These are phyloP conservation scores for Mycena belliarum DNA, from an alignment of 768 basidiomycete genomes.

Conservation along the genomic window DNA sequence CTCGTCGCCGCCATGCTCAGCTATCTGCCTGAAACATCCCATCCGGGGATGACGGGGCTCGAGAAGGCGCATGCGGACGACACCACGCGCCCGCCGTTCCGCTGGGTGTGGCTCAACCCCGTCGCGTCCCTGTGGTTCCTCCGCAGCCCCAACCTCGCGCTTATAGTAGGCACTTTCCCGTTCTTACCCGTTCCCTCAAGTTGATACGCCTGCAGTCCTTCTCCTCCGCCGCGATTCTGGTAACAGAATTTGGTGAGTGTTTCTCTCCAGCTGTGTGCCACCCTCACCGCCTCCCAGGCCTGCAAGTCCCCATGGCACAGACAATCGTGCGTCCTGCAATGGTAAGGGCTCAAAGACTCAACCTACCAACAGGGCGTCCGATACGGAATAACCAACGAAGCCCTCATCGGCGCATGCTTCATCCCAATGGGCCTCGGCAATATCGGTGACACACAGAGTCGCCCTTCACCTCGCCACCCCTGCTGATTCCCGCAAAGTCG, in stretches of 20 bases:
- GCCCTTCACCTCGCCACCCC: not conserved
- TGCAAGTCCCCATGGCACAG: slow-evolving; percentile 64
- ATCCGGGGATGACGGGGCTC: slow-evolving; percentile 56
- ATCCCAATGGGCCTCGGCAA: slow-evolving; percentile 62
- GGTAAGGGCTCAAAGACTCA: not conserved
- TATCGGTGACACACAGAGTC: slow-evolving; percentile 45
- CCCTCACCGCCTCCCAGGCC: slow-evolving; percentile 34
- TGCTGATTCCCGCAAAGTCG: slow-evolving; percentile 40
- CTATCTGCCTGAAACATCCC: slow-evolving; percentile 68
- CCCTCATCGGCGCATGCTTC: slow-evolving; percentile 60
- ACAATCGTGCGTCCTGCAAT: slow-evolving; percentile 51
- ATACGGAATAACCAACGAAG: slow-evolving; percentile 59
- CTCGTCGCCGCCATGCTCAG: slow-evolving; percentile 41
- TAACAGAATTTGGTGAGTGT: slow-evolving; percentile 44
- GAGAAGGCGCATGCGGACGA: slow-evolving; percentile 37
- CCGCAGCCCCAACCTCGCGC: slow-evolving; percentile 58
- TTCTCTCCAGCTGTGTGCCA: not conserved
- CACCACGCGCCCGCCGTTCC: not conserved
- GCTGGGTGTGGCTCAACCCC: slow-evolving; percentile 58
- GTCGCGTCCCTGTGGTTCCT: slow-evolving; percentile 51
- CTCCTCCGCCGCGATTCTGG: slow-evolving; percentile 30
- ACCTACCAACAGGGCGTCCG: slow-evolving; percentile 46
- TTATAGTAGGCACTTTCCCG: slow-evolving; percentile 44
- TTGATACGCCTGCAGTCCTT: slow-evolving; percentile 25
- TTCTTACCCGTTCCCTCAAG: not conserved